A percentile compares a stretch with the other conserved stretches of the same genome.
phyloP scores from a whole-genome alignment of 2,329 filamentous ascomycete genomes.

The Aspergillus proliferans region DNA sequence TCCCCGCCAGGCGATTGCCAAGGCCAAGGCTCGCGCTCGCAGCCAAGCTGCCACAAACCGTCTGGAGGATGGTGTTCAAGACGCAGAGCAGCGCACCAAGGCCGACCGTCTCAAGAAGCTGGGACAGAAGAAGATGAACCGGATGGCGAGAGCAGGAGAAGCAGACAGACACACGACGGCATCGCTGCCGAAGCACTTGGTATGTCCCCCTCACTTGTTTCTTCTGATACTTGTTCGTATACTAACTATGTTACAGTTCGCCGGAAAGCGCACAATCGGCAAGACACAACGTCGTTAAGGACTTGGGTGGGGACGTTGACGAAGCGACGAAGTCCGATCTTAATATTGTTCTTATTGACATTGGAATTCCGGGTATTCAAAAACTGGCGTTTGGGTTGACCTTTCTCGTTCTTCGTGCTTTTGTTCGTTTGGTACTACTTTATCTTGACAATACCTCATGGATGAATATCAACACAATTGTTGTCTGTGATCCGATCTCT shows the following conservation, averaged over 20 bases:
- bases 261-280: constrained; percentile 89
- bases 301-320: constrained; percentile 10
- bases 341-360: constrained; percentile 24
- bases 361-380: constrained; percentile 19
- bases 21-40: constrained; percentile 66
- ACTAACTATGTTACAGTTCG: constrained; percentile 51
- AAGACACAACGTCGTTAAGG: constrained; percentile 57
- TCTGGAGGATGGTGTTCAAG: constrained; percentile 52
- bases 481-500: not conserved
- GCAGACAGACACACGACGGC: constrained; percentile 84
- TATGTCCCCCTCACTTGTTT: constrained; percentile 47
- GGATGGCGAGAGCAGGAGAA: constrained; percentile 94
- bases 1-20: constrained; percentile 47
- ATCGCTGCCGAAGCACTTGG: constrained; percentile 81
- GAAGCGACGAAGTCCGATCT: constrained; percentile 23
- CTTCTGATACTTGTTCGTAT: not conserved
- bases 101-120: constrained; percentile 83
- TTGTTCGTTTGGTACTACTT: not conserved
- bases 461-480: not conserved
- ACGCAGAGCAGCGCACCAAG: constrained; percentile 62
- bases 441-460: not conserved
- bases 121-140: constrained; percentile 96
- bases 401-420: not conserved
- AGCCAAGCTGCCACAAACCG: constrained; percentile 47
- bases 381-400: constrained; percentile 22